Percentiles rank a stretch among this genome's conserved stretches.
Conservation (phyloP, 768 basidiomycete species). For the Calocera cornea region DNA sequence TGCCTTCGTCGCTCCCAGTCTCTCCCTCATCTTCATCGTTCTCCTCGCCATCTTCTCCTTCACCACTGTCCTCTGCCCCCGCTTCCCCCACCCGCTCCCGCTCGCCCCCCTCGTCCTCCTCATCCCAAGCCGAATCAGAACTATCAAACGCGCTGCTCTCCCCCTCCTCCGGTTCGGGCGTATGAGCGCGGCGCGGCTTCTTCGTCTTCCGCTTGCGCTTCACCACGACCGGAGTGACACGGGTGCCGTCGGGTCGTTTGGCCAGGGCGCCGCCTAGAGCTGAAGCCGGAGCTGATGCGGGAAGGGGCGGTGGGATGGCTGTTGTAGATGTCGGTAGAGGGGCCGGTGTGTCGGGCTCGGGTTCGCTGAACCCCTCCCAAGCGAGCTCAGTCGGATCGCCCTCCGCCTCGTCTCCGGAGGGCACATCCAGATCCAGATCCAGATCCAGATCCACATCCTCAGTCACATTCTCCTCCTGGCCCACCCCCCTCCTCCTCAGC, state of each 20-base stretch:
- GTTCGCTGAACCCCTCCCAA: constrained; percentile 16
- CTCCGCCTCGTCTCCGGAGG: constrained; percentile 23
- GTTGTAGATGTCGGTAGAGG: too few relatives aligned
- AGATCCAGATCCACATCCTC: constrained; percentile 15
- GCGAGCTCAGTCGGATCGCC: constrained; percentile 16
- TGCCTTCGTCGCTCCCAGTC: constrained; percentile 11
- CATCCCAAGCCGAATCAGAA: constrained; percentile 60
- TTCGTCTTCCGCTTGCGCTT: constrained; percentile 32
- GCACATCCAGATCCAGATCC: constrained; percentile 5
- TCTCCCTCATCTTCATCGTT: constrained; percentile 7
- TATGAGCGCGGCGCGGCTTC: constrained; percentile 29
- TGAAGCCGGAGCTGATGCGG: constrained; percentile 12
- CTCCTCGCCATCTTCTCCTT: constrained; percentile 16
- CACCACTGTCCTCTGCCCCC: constrained; percentile 13
- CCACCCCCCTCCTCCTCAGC: neutral
- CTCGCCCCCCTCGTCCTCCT: constrained; percentile 17
- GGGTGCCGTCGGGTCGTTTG: constrained; percentile 49
- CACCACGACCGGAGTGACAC: constrained; percentile 35
- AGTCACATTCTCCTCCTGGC: constrained; percentile 10
- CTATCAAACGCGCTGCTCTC: constrained; percentile 62
- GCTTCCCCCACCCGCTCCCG: constrained; percentile 8
- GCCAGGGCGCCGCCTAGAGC: constrained; percentile 51
- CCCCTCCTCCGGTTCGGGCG: constrained; percentile 24
- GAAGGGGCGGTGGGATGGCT: constrained; percentile 18
- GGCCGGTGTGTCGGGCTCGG: constrained; percentile 19